Base-by-base conservation (phyloP, 371 early-diverging fungal genomes). In the Paraphysoderma sedebokerense region DNA sequence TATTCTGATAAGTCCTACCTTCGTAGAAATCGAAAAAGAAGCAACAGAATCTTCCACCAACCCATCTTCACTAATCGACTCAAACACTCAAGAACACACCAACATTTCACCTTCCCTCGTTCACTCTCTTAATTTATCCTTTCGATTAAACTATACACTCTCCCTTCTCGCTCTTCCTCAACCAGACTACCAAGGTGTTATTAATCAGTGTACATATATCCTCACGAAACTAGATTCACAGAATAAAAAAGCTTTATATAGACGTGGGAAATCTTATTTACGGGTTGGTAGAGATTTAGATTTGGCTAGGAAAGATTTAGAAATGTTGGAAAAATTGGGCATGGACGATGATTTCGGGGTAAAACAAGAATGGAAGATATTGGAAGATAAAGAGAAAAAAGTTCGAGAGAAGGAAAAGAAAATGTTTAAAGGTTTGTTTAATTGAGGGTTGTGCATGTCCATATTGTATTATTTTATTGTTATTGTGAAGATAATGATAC, bases 271-370 rank as follows among this genome's bases (percentile, higher is more conserved):
- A 3, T 24, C 47, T 15, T 30, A 37, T 9, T 5, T 46, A 22
- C 19, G 38, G 2, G 8, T n/a, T 5, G 47, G 47, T 17, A 15
- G 47, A 11, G 47, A 46, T n/a, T 46, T 46, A 19, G 47, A 46
- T 17, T 7, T 37, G 45, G 47, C 47, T 8, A 9, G 23, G 23
- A 7, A 9, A 7, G 47, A 46, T 46, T 13, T 46, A 6, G 3
- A 13, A 28, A 17, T 40, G 15, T 11, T 45, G 0, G 6, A 37
- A 5, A 20, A 3, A 28, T 5, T 15, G 3, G 46, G 41, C 17
- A 17, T 24, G 41, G 11, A 17, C 1, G 46, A 46, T 0, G 46
- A 46, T n/a, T 15, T 15, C 11, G 41, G 12, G 46, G 29, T 22
- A 24, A 28, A 22, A 2, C 13, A 9, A 13, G 41, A 24, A n/a